These are phyloP conservation scores for Gastrolobium bilobum DNA, from an alignment of 306 rosid genomes.

Conservation along the genomic window DNA sequence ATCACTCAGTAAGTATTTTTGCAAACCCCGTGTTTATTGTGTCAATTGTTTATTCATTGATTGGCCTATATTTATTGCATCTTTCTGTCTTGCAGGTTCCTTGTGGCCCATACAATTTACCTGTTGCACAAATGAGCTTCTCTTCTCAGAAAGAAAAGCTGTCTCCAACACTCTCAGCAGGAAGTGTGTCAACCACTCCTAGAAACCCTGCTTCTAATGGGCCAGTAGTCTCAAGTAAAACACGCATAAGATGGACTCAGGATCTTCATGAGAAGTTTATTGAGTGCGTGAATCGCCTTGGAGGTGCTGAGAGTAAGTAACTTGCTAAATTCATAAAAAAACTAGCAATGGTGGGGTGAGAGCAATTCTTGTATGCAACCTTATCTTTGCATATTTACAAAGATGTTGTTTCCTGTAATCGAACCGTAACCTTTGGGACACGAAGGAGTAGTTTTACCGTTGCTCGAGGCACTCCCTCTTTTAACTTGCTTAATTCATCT, in stretches of 20 bases:
- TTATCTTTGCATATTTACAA: too few species aligned
- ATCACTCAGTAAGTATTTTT: conserved; percentile 57
- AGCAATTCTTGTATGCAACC: too few species aligned
- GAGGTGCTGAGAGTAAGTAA: conserved; percentile 85
- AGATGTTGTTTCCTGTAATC: too few species aligned
- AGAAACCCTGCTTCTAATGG: conserved; percentile 56
- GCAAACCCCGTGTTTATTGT: background rate
- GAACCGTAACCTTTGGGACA: too few species aligned
- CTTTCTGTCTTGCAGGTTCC: conserved; percentile 48
- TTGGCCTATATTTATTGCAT: conserved; percentile 16
- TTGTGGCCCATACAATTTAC: conserved; percentile 54
- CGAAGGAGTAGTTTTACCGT: too few species aligned
- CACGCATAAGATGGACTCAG: conserved; percentile 90
- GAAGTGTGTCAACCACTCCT: conserved; percentile 40
- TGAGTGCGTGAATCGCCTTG: conserved; percentile 82
- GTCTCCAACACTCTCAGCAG: conserved; percentile 53
- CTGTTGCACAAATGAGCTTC: conserved; percentile 54
- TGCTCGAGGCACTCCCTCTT: too few species aligned
- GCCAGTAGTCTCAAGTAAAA: conserved; percentile 58
- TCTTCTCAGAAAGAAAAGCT: conserved; percentile 63
- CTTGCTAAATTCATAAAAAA: background rate
- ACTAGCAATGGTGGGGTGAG: too few species aligned
- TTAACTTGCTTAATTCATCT: too few species aligned
- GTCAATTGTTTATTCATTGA: background rate
- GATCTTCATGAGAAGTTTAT: conserved; percentile 95